phyloP scores from a whole-genome alignment of 257 asterid species.

The Orobanche coerulescens region DNA sequence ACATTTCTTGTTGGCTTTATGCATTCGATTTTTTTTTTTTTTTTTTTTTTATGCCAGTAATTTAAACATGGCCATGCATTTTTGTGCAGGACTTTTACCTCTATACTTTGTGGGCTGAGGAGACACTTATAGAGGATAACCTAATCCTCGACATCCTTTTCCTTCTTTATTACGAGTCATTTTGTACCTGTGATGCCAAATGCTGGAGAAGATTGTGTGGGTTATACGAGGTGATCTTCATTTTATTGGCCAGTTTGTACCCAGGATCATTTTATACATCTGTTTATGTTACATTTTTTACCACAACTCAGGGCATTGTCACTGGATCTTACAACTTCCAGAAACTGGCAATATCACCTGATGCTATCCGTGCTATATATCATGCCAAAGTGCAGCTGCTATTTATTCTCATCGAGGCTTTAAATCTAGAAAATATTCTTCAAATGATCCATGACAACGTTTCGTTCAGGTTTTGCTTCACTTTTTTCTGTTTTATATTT shows the following conservation, averaged over 20 bases:
- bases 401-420: constrained; percentile 75
- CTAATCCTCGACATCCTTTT: constrained; percentile 77
- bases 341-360: constrained; percentile 72
- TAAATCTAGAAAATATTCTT: constrained; percentile 83
- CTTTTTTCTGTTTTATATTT: constrained; percentile 4
- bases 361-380: constrained; percentile 53
- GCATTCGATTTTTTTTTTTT: neutral
- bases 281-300: constrained; percentile 18
- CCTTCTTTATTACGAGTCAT: constrained; percentile 73
- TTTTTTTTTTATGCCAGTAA: neutral
- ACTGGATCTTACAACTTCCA: constrained; percentile 64
- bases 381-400: constrained; percentile 78
- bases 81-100: constrained; percentile 67
- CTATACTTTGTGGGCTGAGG: constrained; percentile 85
- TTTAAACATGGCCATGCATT: constrained; percentile 7
- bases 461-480: constrained; percentile 66
- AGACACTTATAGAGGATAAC: constrained; percentile 74
- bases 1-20: neutral
- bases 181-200: constrained; percentile 54
- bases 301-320: constrained; percentile 51
- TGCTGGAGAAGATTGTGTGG: constrained; percentile 71
- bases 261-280: constrained; percentile 14
- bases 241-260: constrained; percentile 17
- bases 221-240: constrained; percentile 62
- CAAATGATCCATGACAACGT: constrained; percentile 83